These are phyloP conservation scores for Pyrenophora graminea DNA, from an alignment of 2,329 filamentous ascomycete genomes.

Conservation along the genomic window DNA sequence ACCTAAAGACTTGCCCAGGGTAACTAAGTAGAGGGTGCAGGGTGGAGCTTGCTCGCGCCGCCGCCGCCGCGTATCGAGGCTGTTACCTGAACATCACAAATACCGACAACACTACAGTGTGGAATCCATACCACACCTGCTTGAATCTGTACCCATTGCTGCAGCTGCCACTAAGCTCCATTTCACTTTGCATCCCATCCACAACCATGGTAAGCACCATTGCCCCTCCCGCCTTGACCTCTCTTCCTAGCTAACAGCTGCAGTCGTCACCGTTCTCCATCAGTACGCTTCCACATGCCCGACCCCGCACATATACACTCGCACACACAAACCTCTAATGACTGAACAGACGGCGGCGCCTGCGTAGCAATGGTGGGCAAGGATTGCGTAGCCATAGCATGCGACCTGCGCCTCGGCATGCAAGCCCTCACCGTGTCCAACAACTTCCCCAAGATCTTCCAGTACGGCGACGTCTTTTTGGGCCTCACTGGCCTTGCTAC, in stretches of 20 bases:
- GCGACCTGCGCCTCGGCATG: conserved; percentile 95
- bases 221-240: conserved; percentile 14
- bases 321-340: conserved; percentile 5
- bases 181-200: conserved; percentile 16
- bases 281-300: conserved; percentile 62
- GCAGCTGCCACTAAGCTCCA: neutral
- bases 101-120: conserved; percentile 7
- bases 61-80: conserved; percentile 27
- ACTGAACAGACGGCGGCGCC: conserved; percentile 79
- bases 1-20: neutral
- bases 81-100: conserved; percentile 20
- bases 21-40: conserved; percentile 1
- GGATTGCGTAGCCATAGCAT: conserved; percentile 99
- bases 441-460: conserved; percentile 99
- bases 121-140: neutral
- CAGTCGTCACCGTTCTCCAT: conserved; percentile 93
- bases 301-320: neutral
- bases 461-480: conserved; percentile 93
- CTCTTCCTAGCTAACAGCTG: conserved; percentile 37
- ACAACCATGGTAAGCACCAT: conserved; percentile 47
- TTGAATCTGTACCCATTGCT: neutral
- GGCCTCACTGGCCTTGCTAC: conserved; percentile 95
- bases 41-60: conserved; percentile 10
- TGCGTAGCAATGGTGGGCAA: conserved; percentile 99
- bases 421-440: conserved; percentile 97